Base-by-base conservation (phyloP, 2,329 filamentous ascomycete genomes). In the Microsporum audouinii region DNA sequence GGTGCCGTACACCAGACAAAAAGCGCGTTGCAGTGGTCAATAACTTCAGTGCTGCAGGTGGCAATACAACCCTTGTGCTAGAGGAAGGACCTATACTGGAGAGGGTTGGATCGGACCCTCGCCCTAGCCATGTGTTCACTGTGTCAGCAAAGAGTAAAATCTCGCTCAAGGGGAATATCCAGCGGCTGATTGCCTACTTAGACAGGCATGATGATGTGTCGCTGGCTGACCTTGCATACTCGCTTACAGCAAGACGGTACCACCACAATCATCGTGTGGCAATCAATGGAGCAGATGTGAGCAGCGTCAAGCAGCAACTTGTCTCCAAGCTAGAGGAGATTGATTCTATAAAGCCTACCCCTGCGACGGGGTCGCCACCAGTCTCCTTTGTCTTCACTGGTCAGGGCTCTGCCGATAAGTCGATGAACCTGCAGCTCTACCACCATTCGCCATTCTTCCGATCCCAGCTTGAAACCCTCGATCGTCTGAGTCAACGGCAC, bases 11-110 rank as follows among this genome's bases (percentile, higher is more conserved):
- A 29, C 75, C 77, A 60, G 72, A 79, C 65, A 47, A 59, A 14
- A 23, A 8, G 34, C 59, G 41, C 45, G 70, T 71, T 5, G 74
- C 77, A 0, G 70, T 77, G 23, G 71, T 87, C 64, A 89, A 89
- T 75, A 88, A 87, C 71, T 89, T 88, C 68, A 81, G 81, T 64
- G 87, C 87, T 1, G 84, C 86, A 33, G 86, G 86, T 59, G 86
- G 86, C 5, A 88, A 88, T 71, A 85, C 84, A 0, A 79, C 81
- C 47, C 2, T 77, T 34, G 8, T 76, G 2, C 12, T 77, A 0
- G 72, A 75, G 62, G 75, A 77, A n/a, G 66, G 62, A 1, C 65
- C 45, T 56, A 2, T 56, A 41, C 36, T 60, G 5, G 14, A 57
- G 31, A 23, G 57, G 38, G 7, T 29, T 7, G 60, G 51, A 29